Evolutionary conservation across 805 yeast genomes (phyloP), one percentile per base, ranked within the genome.

Genomic region (Candida easanensis): DNA sequence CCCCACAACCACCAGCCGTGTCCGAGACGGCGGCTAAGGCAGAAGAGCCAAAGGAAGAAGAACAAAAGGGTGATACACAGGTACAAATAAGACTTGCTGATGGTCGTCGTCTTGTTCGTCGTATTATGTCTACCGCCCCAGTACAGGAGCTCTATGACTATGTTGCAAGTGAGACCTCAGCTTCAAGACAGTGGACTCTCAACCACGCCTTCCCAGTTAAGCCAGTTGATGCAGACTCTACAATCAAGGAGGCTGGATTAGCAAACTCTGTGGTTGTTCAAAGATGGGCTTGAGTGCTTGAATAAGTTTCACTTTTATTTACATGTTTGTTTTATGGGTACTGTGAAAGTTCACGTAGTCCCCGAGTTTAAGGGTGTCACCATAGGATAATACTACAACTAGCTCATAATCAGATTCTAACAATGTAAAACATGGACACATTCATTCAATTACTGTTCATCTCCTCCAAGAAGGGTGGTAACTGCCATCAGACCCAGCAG

Each of bases 231-330:
- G 80, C 84, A 44, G 66, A 71, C 34, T 68, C 66, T 30, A 75
- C 84, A 2, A 78, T 91, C 38, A 77, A 74, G 44, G 88, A 81
- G 22, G 93, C 95, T 4, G 88, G 88, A 26, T 70, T 88, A 50
- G 74, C 76, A 39, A 87, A 87, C 53, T 78, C 97, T 2, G 96
- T 88, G n/a, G 81, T 90, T 23, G 88, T 90, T 15, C 97, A 88
- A 64, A 82, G 93, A 67, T 86, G 95, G 93, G 71, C 32, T 7
- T 42, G 33, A 23, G 11, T 4, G 11, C 20, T 35, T 20, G 18
- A 20, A 19, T n/a, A n/a, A n/a, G n/a, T n/a, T n/a, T n/a, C n/a
- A n/a, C n/a, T n/a, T n/a, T n/a, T n/a, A n/a, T n/a, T n/a, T n/a
- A n/a, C n/a, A n/a, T n/a, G n/a, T n/a, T n/a, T n/a, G n/a, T n/a